Conservation (phyloP, 225 moss, liverwort and hornwort species). For the Rhytidiadelphus loreus region DNA sequence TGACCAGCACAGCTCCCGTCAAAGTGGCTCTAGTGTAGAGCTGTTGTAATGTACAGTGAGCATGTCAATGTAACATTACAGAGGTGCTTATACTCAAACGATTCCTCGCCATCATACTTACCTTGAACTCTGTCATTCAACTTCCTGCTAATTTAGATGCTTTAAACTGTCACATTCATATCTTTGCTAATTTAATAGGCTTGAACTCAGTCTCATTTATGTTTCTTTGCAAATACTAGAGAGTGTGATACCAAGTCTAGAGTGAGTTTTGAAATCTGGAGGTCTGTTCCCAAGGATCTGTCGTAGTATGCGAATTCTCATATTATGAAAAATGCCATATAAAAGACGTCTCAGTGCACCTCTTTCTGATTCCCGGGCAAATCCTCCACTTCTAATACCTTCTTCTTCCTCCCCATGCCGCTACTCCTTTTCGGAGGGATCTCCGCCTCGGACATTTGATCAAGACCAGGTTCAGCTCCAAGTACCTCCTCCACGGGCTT, state of each 20-base stretch:
- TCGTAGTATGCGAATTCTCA: not conserved
- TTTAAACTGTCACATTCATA: not conserved
- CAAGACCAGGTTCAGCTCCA: constrained; percentile 2
- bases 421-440: not conserved
- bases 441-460: not conserved
- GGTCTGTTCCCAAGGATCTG: not conserved
- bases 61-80: not conserved
- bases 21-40: not conserved
- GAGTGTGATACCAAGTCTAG: not conserved
- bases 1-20: not conserved
- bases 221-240: not conserved
- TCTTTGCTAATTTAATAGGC: not conserved
- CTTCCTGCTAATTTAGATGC: not conserved
- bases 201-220: not conserved
- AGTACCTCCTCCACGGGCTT: constrained; percentile 6
- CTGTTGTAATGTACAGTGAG: not conserved
- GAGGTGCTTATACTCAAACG: not conserved
- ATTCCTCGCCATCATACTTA: not conserved
- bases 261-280: not conserved
- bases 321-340: not conserved
- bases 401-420: not conserved
- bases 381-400: not conserved
- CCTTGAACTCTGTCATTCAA: not conserved
- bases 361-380: not conserved
- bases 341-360: not conserved